Base-by-base conservation (phyloP, 495 filamentous ascomycete species). In the Melanomma pulvis-pyrius region DNA sequence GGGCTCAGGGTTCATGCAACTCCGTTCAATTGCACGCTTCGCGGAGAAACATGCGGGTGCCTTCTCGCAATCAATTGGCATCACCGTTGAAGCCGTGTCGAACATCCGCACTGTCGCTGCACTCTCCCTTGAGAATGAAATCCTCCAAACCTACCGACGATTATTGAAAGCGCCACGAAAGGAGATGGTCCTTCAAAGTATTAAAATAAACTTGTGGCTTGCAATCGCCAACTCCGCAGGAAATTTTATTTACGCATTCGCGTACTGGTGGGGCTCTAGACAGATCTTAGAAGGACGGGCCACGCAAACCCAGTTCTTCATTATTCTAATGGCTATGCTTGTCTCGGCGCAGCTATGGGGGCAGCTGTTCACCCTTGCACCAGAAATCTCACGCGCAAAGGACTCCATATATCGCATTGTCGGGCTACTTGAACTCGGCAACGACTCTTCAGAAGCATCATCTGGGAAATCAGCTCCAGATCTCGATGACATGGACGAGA, bases 101-200 rank as follows among this genome's bases (percentile, higher is more conserved):
- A 90, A 92, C 22, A 97, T 97, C 71, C 89, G 92, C 26, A 97
- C 92, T 34, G 90, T 97, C 28, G 92, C 92, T 19, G 89, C 88
- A 28, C 81, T 96, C 32, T 94, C 92, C 1, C 82, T 91, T 36
- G 93, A 97, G 74, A 75, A 80, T 0, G 92, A 96, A 71, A 92
- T 97, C 2, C 82, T 89, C 75, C 64, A 78, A 24, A 81, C 86
- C 25, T 98, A 97, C 74, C 75, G 25, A 73, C 73, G 22, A 75
- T 84, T 0, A 75, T 83, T 29, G 78, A 57, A 26, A 44, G 79
- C 76, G 0, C 81, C 81, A 6, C 75, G 78, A 11, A 81, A 80
- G 63, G 84, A 84, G 51, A 83, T 80, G 28, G 73, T 79, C 9
- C 68, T 71, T 39, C 79, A 81, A 11, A 83, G 79, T 51, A 28